Percentiles rank a stretch among this genome's conserved stretches.
Evolutionary conservation across 2,329 filamentous ascomycete genomes (phyloP).

Genomic region (Diaporthe citri): DNA sequence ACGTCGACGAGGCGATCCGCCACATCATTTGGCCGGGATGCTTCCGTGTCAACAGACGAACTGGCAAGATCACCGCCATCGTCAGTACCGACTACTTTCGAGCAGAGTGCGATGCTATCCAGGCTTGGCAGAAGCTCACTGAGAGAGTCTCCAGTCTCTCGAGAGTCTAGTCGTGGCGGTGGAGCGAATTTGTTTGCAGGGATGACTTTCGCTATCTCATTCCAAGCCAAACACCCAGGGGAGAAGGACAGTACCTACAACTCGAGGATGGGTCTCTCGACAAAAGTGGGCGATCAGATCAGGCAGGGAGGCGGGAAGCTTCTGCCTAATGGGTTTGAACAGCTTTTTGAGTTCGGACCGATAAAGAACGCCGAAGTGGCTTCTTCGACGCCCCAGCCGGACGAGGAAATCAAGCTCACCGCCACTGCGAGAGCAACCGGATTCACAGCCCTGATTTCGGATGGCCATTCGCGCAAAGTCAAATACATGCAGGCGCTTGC

Average conservation of each 20-base stretch:
- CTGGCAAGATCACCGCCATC: constrained; percentile 56
- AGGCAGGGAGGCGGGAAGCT: constrained; percentile 78
- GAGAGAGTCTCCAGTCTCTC: constrained; percentile 35
- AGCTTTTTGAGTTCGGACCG: constrained; percentile 74
- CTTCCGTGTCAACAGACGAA: constrained; percentile 63
- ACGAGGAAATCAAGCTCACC: constrained; percentile 65
- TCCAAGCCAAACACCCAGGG: constrained; percentile 64
- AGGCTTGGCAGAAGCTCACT: constrained; percentile 41
- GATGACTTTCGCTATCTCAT: constrained; percentile 91
- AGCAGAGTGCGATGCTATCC: constrained; percentile 52
- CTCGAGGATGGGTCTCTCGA: constrained; percentile 54
- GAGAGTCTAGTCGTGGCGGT: constrained; percentile 34
- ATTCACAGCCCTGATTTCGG: constrained; percentile 88
- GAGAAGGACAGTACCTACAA: constrained; percentile 65
- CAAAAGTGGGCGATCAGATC: constrained; percentile 71
- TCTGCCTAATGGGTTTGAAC: constrained; percentile 81
- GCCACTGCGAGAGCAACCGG: constrained; percentile 67
- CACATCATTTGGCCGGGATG: constrained; percentile 42
- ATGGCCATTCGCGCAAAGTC: constrained; percentile 85
- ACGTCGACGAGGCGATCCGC: constrained; percentile 45
- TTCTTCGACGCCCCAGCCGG: constrained; percentile 44
- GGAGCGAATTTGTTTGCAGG: constrained; percentile 71
- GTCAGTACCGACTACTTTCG: constrained; percentile 49
- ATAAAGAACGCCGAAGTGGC: constrained; percentile 51
- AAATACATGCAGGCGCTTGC: constrained; percentile 97